phyloP scores from a whole-genome alignment of 345 rosid species.

The Brassica incana region DNA sequence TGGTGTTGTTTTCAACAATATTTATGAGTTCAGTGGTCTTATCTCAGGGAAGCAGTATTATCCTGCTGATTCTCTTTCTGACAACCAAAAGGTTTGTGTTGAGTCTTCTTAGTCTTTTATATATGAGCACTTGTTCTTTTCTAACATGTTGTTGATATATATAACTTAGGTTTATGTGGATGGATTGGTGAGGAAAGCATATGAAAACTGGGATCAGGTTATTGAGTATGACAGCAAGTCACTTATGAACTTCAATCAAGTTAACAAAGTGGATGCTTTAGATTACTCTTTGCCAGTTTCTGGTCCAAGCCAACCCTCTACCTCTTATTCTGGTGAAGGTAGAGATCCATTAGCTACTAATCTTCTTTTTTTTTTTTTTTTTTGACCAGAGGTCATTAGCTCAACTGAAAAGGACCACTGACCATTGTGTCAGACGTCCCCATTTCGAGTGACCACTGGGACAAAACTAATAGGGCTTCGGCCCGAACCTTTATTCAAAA shows the following conservation, averaged over 20 bases:
- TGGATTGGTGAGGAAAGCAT: slow-evolving; percentile 86
- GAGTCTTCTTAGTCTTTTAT: not conserved
- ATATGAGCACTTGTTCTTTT: not conserved
- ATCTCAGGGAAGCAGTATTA: slow-evolving; percentile 69
- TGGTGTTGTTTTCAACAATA: slow-evolving; percentile 81
- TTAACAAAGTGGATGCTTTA: slow-evolving; percentile 38
- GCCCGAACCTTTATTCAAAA: too few species aligned
- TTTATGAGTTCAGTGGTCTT: slow-evolving; percentile 72
- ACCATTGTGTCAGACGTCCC: too few species aligned
- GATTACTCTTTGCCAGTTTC: slow-evolving; percentile 55
- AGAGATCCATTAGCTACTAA: slow-evolving; percentile 26
- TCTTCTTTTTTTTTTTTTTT: not conserved
- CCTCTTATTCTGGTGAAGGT: slow-evolving; percentile 65
- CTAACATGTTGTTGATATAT: not conserved
- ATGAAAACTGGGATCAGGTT: slow-evolving; percentile 90
- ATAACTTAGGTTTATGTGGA: slow-evolving; percentile 67
- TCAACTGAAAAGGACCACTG: too few species aligned
- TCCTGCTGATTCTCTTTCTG: slow-evolving; percentile 75
- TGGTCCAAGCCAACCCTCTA: slow-evolving; percentile 54
- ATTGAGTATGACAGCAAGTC: slow-evolving; percentile 87
- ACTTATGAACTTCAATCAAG: slow-evolving; percentile 53
- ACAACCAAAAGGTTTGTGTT: slow-evolving; percentile 56
- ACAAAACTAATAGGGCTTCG: too few species aligned
- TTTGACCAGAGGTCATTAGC: too few species aligned
- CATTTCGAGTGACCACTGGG: too few species aligned